A percentile compares a stretch with the other conserved stretches of the same genome.
phyloP scores from a whole-genome alignment of 768 basidiomycete genomes.

The Auricularia sp. region DNA sequence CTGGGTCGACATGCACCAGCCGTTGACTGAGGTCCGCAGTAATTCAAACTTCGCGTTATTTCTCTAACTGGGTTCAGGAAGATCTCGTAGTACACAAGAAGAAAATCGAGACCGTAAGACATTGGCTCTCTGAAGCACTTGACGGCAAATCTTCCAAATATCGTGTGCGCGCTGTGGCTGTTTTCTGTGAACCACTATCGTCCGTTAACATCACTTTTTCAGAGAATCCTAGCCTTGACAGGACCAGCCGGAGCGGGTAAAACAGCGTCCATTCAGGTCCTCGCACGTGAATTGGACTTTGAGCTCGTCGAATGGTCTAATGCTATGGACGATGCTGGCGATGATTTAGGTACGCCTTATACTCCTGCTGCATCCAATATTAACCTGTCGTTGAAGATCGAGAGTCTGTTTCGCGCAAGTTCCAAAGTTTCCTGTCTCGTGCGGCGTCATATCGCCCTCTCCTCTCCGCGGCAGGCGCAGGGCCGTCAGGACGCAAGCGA shows the following conservation, averaged over 20 bases:
- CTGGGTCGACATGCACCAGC: slow-evolving; percentile 8
- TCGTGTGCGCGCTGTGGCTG: slow-evolving; percentile 51
- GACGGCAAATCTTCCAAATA: slow-evolving; percentile 56
- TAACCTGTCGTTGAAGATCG: slow-evolving; percentile 16
- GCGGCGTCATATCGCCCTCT: slow-evolving; percentile 52
- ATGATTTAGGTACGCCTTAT: slow-evolving; percentile 13
- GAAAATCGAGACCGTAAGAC: slow-evolving; percentile 69
- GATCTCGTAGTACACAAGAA: slow-evolving; percentile 71
- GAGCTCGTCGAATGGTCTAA: slow-evolving; percentile 85
- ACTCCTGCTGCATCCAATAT: background rate
- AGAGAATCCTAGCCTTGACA: slow-evolving; percentile 79
- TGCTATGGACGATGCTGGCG: slow-evolving; percentile 41
- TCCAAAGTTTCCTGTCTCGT: slow-evolving; percentile 64
- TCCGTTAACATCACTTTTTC: background rate
- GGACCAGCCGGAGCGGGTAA: slow-evolving; percentile 89
- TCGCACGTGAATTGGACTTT: slow-evolving; percentile 64
- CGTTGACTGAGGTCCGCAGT: slow-evolving; percentile 28
- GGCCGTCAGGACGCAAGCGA: slow-evolving; percentile 21
- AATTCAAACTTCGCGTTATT: background rate
- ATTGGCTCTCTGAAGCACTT: slow-evolving; percentile 67
- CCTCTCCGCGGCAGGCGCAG: slow-evolving; percentile 22
- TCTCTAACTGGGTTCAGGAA: slow-evolving; percentile 30
- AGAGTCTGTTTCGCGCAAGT: slow-evolving; percentile 44
- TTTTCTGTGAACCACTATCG: background rate
- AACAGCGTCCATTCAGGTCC: slow-evolving; percentile 70